phyloP scores from a whole-genome alignment of 768 basidiomycete species.

The Russula compacta region DNA sequence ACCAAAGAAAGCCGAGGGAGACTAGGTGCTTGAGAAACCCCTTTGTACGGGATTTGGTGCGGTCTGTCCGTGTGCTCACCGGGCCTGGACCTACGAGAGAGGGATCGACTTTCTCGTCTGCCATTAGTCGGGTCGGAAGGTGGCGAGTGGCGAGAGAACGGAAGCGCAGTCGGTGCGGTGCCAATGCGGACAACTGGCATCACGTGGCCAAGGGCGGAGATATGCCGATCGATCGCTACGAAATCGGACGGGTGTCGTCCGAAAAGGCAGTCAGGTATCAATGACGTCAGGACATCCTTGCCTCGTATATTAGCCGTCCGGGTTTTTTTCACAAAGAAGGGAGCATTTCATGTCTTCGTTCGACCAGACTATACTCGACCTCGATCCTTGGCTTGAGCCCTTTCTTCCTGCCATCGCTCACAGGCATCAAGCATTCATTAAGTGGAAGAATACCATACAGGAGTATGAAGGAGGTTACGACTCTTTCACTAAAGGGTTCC shows the following conservation, averaged over 20 bases:
- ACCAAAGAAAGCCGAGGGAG: constrained; percentile 8
- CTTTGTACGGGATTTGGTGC: not conserved
- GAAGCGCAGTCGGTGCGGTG: no score
- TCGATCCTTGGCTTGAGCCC: constrained; percentile 71
- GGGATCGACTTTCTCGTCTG: not conserved
- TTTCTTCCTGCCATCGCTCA: constrained; percentile 59
- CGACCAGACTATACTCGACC: constrained; percentile 46
- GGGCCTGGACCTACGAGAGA: not conserved
- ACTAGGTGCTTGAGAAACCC: constrained; percentile 2
- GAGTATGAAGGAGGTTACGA: constrained; percentile 78
- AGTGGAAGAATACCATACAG: constrained; percentile 71
- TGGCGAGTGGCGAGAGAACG: no score
- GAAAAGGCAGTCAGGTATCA: not conserved
- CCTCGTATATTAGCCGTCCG: no score
- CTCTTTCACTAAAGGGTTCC: constrained; percentile 70
- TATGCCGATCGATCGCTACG: no score
- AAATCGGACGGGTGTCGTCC: no score
- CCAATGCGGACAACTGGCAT: no score
- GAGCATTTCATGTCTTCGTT: constrained; percentile 28
- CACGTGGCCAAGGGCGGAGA: no score
- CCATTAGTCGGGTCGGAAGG: no score
- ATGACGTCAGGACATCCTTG: constrained; percentile 20
- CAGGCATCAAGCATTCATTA: constrained; percentile 57
- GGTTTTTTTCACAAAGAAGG: not conserved
- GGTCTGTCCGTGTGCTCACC: not conserved